Conservation (phyloP, 2,329 filamentous ascomycete species). For the Lasiodiplodia hormozganensis region DNA sequence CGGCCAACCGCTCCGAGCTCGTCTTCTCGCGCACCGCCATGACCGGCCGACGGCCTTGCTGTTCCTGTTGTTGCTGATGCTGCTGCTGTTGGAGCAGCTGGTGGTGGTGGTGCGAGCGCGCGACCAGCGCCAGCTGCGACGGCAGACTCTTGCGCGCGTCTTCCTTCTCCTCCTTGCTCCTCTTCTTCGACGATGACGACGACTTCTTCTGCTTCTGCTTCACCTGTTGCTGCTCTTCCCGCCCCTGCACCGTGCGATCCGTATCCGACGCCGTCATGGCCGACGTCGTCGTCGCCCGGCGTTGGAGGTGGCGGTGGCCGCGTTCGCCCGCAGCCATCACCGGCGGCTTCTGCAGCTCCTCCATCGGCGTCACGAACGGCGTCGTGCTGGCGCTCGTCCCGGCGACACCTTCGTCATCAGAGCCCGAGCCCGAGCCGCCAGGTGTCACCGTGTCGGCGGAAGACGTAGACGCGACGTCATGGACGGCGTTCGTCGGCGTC, state of each 20-base stretch:
- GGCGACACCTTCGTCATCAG: background rate
- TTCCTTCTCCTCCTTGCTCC: background rate
- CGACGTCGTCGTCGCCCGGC: background rate
- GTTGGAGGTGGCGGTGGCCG: background rate
- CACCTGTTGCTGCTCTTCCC: background rate
- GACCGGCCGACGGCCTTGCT: background rate
- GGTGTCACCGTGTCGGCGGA: background rate
- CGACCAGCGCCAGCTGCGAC: background rate
- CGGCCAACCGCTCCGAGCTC: slow-evolving; percentile 27
- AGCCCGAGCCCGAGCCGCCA: background rate
- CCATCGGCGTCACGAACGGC: background rate
- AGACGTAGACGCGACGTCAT: background rate
- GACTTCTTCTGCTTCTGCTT: background rate
- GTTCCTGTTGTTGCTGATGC: no score
- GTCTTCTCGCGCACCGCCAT: background rate
- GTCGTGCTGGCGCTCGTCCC: background rate
- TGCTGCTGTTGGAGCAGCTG: background rate
- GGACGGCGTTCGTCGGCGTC: background rate
- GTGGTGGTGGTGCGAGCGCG: background rate
- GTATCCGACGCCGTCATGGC: background rate
- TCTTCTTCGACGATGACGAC: background rate
- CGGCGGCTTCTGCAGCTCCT: background rate
- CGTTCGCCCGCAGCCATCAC: no score
- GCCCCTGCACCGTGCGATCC: background rate
- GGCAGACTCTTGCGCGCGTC: background rate